Evolutionary conservation across 2,329 filamentous ascomycete species (phyloP).

Genomic region (Beauveria sp.): DNA sequence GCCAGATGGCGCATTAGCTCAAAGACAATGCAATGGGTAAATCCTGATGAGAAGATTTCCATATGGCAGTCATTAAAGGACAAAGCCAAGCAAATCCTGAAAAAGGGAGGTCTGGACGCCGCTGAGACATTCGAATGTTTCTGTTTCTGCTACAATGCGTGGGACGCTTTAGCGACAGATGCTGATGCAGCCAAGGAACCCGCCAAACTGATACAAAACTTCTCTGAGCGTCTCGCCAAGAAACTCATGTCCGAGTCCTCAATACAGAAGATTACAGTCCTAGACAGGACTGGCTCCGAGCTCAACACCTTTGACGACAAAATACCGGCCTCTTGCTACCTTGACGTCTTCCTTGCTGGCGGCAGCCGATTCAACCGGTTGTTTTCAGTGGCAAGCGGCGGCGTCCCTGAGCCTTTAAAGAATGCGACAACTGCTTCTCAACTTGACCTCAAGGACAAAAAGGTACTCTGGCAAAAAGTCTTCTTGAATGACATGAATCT

Average conservation of each 20-base stretch:
- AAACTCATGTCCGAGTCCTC: slow-evolving; percentile 21
- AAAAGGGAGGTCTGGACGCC: slow-evolving; percentile 24
- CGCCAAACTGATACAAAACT: slow-evolving; percentile 25
- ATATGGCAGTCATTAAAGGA: slow-evolving; percentile 28
- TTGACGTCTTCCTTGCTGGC: slow-evolving; percentile 27
- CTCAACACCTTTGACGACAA: neutral
- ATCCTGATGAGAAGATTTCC: slow-evolving; percentile 20
- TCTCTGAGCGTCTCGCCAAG: slow-evolving; percentile 25
- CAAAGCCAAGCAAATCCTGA: slow-evolving; percentile 26
- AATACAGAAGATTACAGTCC: slow-evolving; percentile 17
- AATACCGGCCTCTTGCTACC: slow-evolving; percentile 17
- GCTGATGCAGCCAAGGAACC: slow-evolving; percentile 22
- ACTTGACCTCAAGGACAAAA: neutral
- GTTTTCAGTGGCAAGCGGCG: slow-evolving; percentile 18
- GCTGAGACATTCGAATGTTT: slow-evolving; percentile 34
- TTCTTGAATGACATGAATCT: slow-evolving; percentile 32
- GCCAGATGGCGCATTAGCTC: slow-evolving; percentile 36
- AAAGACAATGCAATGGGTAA: slow-evolving; percentile 28
- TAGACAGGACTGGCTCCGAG: neutral
- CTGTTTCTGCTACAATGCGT: slow-evolving; percentile 30
- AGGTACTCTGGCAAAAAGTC: slow-evolving; percentile 22
- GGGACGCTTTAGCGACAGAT: slow-evolving; percentile 32
- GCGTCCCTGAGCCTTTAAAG: slow-evolving; percentile 19
- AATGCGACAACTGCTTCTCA: slow-evolving; percentile 12
- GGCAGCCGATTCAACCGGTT: slow-evolving; percentile 26